Conservation (phyloP, 306 rosid species). For the barrel medic (Medicago truncatula) region DNA sequence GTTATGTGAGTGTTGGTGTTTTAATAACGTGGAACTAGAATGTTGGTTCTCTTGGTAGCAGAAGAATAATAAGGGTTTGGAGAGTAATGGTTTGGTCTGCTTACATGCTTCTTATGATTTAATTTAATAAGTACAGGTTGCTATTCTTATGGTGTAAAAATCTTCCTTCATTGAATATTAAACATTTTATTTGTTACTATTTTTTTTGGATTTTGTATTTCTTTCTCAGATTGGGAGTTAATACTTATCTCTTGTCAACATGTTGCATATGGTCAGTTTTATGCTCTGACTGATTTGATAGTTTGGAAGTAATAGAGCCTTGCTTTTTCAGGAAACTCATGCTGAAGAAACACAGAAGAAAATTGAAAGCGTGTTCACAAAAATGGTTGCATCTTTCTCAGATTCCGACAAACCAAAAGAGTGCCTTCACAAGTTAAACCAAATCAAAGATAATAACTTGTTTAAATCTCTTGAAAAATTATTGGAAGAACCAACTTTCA, state of each 20-base stretch:
- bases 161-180: conserved; percentile 17
- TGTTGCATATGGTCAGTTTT: conserved; percentile 12
- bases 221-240: neutral
- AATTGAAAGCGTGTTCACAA: conserved; percentile 55
- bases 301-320: conserved; percentile 26
- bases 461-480: conserved; percentile 66
- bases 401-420: conserved; percentile 81
- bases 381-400: conserved; percentile 73
- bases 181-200: neutral
- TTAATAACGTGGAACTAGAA: neutral
- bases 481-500: conserved; percentile 59
- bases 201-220: neutral
- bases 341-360: conserved; percentile 67
- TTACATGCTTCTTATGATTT: conserved; percentile 26
- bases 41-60: conserved; percentile 25
- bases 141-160: conserved; percentile 6
- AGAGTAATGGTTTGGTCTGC: conserved; percentile 21
- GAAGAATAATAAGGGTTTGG: conserved; percentile 13
- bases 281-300: conserved; percentile 38
- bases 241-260: conserved; percentile 18
- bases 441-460: conserved; percentile 71
- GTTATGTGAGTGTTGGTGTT: too few species aligned
- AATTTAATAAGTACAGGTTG: conserved; percentile 22
- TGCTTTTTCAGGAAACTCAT: conserved; percentile 64
- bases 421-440: conserved; percentile 69